Evolutionary conservation across 805 yeast species (phyloP).

Genomic region (Blastobotrys terrestris): DNA sequence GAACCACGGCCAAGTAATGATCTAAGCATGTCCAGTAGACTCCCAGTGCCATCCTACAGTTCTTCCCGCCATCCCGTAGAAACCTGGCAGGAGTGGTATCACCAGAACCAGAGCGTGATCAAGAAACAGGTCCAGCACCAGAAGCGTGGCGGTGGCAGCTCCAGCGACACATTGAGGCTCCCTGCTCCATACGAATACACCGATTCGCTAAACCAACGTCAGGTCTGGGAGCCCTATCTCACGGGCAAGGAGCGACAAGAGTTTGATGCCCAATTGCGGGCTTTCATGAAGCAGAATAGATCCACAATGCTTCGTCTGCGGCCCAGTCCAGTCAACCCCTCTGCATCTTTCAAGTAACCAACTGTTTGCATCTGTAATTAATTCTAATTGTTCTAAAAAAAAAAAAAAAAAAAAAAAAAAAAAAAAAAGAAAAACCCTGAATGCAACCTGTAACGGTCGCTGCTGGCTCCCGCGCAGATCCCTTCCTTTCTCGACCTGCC

Average conservation of each 20-base stretch:
- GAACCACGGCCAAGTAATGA: too few relatives aligned
- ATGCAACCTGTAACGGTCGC: too few relatives aligned
- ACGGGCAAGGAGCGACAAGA: constrained; percentile 26
- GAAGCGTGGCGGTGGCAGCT: neutral
- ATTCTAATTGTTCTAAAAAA: too few relatives aligned
- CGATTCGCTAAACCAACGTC: constrained; percentile 26
- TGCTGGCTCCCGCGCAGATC: too few relatives aligned
- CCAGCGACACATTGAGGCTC: constrained; percentile 14
- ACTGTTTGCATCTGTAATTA: too few relatives aligned
- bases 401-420: neutral
- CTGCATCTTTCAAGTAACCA: too few relatives aligned
- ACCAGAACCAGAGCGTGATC: constrained; percentile 15
- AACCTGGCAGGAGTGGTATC: constrained; percentile 28
- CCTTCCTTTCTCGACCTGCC: too few relatives aligned
- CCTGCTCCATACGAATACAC: constrained; percentile 27
- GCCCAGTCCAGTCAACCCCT: constrained; percentile 28
- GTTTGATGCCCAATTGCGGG: constrained; percentile 25
- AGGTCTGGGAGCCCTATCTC: constrained; percentile 26
- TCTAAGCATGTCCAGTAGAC: too few relatives aligned
- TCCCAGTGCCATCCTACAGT: constrained; percentile 17
- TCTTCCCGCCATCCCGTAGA: constrained; percentile 25
- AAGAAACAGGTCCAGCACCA: constrained; percentile 14
- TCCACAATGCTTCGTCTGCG: constrained; percentile 20
- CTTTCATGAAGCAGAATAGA: constrained; percentile 20
- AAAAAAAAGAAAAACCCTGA: neutral